Conservation (phyloP, 2,329 filamentous ascomycete species). For the Fusarium piperis region DNA sequence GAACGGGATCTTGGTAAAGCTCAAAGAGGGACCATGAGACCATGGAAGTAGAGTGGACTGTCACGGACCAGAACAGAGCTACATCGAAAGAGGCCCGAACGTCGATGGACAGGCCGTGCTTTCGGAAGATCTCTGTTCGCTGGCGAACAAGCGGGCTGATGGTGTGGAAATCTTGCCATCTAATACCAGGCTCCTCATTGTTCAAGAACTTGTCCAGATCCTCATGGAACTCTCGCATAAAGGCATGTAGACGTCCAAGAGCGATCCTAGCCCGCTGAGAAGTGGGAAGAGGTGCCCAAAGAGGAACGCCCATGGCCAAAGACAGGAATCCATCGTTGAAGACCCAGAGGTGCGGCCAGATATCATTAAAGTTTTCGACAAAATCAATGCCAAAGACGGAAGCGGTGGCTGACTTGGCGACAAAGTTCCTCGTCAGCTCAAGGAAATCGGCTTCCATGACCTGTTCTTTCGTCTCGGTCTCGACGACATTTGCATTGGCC, state of each 20-base stretch:
- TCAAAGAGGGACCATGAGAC: conserved; percentile 55
- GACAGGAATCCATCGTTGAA: conserved; percentile 49
- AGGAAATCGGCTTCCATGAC: conserved; percentile 48
- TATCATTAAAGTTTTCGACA: conserved; percentile 52
- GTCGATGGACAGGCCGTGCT: conserved; percentile 43
- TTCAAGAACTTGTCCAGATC: conserved; percentile 48
- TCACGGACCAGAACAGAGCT: conserved; percentile 51
- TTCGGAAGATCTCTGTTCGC: conserved; percentile 44
- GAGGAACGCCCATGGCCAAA: conserved; percentile 45
- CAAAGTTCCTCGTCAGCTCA: conserved; percentile 48
- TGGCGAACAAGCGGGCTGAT: conserved; percentile 47
- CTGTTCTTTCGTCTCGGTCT: conserved; percentile 35
- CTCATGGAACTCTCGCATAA: conserved; percentile 47
- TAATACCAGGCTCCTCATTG: conserved; percentile 45
- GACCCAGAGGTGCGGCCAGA: conserved; percentile 51
- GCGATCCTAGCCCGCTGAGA: conserved; percentile 47
- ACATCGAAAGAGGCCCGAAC: conserved; percentile 49
- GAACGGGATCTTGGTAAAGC: conserved; percentile 50
- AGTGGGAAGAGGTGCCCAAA: conserved; percentile 47
- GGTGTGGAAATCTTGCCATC: conserved; percentile 52
- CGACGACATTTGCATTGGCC: conserved; percentile 46
- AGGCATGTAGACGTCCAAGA: conserved; percentile 40
- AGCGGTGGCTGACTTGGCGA: conserved; percentile 47
- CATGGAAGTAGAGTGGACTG: conserved; percentile 51
- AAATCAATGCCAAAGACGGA: conserved; percentile 54